Evolutionary conservation across 73 alveolate genomes (phyloP).

Genomic region (Durusdinium trenchii): DNA sequence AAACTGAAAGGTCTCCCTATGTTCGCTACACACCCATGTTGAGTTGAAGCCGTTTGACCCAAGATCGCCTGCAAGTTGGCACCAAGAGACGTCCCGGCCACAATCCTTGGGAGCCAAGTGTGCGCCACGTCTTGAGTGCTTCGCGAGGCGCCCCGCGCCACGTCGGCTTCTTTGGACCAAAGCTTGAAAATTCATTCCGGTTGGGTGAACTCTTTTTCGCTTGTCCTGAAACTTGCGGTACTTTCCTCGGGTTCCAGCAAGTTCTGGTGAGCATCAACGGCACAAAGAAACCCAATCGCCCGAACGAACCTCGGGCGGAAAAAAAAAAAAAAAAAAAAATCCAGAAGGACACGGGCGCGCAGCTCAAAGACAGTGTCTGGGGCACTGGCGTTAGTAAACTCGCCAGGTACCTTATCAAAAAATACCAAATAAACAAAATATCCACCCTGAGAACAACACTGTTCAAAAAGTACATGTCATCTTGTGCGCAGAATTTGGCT

Average conservation of each 20-base stretch:
- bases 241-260: not conserved
- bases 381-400: constrained; percentile 22
- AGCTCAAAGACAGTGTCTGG: not conserved
- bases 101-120: constrained; percentile 7
- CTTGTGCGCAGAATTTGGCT: too few relatives aligned
- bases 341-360: not conserved
- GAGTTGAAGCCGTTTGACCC: not conserved
- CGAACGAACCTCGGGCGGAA: constrained; percentile 24
- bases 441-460: too few relatives aligned
- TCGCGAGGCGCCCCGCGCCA: not conserved
- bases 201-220: not conserved
- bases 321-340: not conserved
- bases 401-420: constrained; percentile 83
- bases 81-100: constrained; percentile 79
- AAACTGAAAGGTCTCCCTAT: not conserved
- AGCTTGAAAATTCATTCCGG: not conserved
- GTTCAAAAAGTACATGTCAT: too few relatives aligned
- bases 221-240: not conserved
- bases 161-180: not conserved
- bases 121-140: not conserved
- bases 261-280: constrained; percentile 65
- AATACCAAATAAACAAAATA: too few relatives aligned
- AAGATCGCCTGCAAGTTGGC: constrained; percentile 51
- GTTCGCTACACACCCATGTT: not conserved
- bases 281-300: constrained; percentile 55